Evolutionary conservation across 2,329 filamentous ascomycete genomes (phyloP).

Genomic region (Ophiostoma piceae): DNA sequence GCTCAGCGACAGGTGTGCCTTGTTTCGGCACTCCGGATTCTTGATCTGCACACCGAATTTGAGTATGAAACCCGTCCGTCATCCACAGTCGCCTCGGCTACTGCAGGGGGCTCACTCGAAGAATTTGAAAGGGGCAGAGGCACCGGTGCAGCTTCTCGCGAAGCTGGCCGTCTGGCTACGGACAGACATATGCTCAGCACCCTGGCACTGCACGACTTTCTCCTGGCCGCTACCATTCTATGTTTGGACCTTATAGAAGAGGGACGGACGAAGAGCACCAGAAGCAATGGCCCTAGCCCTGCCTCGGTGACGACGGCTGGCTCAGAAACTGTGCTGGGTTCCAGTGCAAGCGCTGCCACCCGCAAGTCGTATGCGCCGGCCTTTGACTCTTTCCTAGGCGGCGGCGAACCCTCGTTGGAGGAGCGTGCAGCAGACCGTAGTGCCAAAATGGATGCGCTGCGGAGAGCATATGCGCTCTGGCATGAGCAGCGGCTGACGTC

Average conservation of each 20-base stretch:
- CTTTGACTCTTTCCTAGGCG: neutral
- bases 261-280: slow-evolving; percentile 18
- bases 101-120: neutral
- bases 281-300: neutral
- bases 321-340: neutral
- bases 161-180: slow-evolving; percentile 47
- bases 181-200: slow-evolving; percentile 53
- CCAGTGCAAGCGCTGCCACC: neutral
- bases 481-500: slow-evolving; percentile 36
- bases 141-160: neutral
- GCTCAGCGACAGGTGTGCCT: slow-evolving; percentile 49
- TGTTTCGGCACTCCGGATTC: slow-evolving; percentile 46
- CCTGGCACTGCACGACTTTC: slow-evolving; percentile 54
- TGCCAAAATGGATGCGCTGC: slow-evolving; percentile 40
- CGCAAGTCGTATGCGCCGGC: neutral
- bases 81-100: neutral
- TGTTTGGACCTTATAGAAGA: slow-evolving; percentile 46
- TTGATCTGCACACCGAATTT: slow-evolving; percentile 45
- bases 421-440: slow-evolving; percentile 20
- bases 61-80: slow-evolving; percentile 44
- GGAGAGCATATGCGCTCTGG: slow-evolving; percentile 44
- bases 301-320: neutral
- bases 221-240: slow-evolving; percentile 57
- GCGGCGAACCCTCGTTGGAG: slow-evolving; percentile 17
- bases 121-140: neutral